A percentile compares a stretch with the other conserved stretches of the same genome.
phyloP scores from a whole-genome alignment of 2,329 filamentous ascomycete genomes.

The Nemania abortiva region DNA sequence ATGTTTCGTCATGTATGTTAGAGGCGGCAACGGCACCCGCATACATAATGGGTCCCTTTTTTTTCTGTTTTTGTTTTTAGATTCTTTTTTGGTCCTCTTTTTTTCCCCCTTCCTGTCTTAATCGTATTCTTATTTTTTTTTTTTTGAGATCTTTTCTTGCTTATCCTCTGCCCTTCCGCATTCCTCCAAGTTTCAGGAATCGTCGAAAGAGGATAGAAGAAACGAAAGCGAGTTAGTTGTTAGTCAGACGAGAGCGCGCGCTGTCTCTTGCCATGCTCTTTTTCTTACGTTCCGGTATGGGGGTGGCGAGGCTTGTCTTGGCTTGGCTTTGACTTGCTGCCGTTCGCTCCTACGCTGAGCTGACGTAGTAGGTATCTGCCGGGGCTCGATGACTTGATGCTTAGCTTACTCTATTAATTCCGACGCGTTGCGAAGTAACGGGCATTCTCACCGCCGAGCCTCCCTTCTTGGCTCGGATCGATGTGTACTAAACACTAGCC shows the following conservation, averaged over 20 bases:
- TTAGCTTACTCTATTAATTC: not conserved
- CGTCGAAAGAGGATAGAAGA: not conserved
- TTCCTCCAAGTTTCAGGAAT: conserved; percentile 25
- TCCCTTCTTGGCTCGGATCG: not conserved
- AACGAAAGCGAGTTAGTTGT: not conserved
- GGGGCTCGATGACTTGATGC: not conserved
- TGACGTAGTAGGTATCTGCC: conserved; percentile 14
- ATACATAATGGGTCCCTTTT: not conserved
- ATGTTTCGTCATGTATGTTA: conserved; percentile 24
- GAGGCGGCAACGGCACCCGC: conserved; percentile 13
- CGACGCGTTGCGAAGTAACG: not conserved
- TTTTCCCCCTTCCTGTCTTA: not conserved
- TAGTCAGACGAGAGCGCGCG: not conserved
- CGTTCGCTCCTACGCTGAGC: conserved; percentile 19
- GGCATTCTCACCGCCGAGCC: conserved; percentile 21
- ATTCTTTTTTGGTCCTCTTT: not conserved
- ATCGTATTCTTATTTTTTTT: conserved; percentile 13
- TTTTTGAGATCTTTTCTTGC: not conserved
- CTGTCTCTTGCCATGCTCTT: not conserved
- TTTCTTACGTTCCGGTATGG: conserved; percentile 5
- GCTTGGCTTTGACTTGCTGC: not conserved
- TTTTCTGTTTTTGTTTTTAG: not conserved
- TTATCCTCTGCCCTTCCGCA: not conserved
- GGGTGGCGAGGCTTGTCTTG: not conserved
- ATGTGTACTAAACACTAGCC: not conserved